Percentiles rank a stretch among this genome's conserved stretches.
These are phyloP conservation scores for Mortierella claussenii DNA, from an alignment of 192 early-diverging fungal species.

Conservation along the genomic window DNA sequence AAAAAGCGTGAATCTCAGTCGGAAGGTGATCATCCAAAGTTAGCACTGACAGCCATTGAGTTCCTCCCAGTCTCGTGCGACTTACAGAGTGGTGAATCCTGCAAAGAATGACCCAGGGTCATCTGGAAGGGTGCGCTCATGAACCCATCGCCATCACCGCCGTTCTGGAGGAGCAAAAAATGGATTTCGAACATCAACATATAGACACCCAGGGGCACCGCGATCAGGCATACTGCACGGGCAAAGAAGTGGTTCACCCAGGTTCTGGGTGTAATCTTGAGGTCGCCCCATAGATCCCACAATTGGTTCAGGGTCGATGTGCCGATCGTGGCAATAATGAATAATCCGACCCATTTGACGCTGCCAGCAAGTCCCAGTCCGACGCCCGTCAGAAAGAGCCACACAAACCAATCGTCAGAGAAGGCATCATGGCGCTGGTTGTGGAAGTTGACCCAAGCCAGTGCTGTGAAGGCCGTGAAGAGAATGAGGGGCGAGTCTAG, in stretches of 20 bases:
- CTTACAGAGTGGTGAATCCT: conserved; percentile 55
- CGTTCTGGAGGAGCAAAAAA: conserved; percentile 79
- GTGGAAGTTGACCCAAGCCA: conserved; percentile 91
- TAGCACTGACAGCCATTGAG: too few species aligned
- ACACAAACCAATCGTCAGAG: conserved; percentile 84
- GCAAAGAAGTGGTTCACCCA: conserved; percentile 81
- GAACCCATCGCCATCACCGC: conserved; percentile 93
- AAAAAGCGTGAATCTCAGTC: too few species aligned
- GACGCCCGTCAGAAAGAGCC: conserved; percentile 86
- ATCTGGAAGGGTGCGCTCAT: conserved; percentile 92
- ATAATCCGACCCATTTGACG: conserved; percentile 96
- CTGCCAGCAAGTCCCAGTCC: conserved; percentile 75
- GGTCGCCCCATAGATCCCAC: conserved; percentile 85
- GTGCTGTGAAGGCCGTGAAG: conserved; percentile 82
- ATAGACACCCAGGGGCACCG: conserved; percentile 83
- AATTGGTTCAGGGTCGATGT: conserved; percentile 85
- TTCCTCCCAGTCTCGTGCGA: too few species aligned
- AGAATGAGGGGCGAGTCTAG: conserved; percentile 92
- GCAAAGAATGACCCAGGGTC: conserved; percentile 76
- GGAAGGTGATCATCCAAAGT: too few species aligned
- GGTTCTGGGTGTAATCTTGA: conserved; percentile 63
- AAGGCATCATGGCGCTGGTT: conserved; percentile 79
- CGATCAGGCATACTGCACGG: conserved; percentile 84
- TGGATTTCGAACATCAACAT: conserved; percentile 90
- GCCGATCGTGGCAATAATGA: conserved; percentile 88